phyloP scores from a whole-genome alignment of 768 basidiomycete genomes.

The Paxillus ammoniavirescens region DNA sequence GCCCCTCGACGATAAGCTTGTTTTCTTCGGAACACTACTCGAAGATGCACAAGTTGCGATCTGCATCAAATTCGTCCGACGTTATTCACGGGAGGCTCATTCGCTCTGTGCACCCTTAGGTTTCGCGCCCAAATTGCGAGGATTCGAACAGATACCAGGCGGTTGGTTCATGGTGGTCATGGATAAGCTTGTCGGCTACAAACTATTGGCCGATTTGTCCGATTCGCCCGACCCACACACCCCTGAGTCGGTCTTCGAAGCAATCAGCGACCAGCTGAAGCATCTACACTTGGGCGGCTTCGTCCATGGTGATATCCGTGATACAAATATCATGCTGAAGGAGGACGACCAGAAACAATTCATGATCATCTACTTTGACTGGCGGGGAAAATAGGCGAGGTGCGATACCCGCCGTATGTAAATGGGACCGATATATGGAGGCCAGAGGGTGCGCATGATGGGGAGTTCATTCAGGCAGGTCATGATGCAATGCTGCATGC shows the following conservation, averaged over 20 bases:
- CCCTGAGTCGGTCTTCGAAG: background rate
- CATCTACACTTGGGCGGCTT: too few species aligned
- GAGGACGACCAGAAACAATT: background rate
- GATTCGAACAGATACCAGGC: constrained; percentile 25
- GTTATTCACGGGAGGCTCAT: constrained; percentile 29
- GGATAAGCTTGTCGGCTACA: constrained; percentile 20
- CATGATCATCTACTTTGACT: constrained; percentile 32
- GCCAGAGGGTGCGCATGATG: background rate
- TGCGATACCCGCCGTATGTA: constrained; percentile 20
- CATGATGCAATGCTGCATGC: constrained; percentile 7
- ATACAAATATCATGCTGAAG: constrained; percentile 22
- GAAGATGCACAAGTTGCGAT: constrained; percentile 10
- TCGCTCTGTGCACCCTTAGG: constrained; percentile 15
- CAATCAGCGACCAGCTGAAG: background rate
- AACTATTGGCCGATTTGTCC: background rate
- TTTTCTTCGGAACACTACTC: constrained; percentile 6
- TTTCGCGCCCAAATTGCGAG: constrained; percentile 26
- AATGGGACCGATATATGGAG: background rate
- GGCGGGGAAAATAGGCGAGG: constrained; percentile 18
- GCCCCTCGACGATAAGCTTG: constrained; percentile 1
- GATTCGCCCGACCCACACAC: too few species aligned
- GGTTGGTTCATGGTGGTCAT: constrained; percentile 35
- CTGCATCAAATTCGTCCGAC: constrained; percentile 28
- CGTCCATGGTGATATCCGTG: constrained; percentile 24
- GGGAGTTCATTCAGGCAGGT: background rate